phyloP scores from a whole-genome alignment of 129 eudicot species.

The Heracleum sosnowskyi region DNA sequence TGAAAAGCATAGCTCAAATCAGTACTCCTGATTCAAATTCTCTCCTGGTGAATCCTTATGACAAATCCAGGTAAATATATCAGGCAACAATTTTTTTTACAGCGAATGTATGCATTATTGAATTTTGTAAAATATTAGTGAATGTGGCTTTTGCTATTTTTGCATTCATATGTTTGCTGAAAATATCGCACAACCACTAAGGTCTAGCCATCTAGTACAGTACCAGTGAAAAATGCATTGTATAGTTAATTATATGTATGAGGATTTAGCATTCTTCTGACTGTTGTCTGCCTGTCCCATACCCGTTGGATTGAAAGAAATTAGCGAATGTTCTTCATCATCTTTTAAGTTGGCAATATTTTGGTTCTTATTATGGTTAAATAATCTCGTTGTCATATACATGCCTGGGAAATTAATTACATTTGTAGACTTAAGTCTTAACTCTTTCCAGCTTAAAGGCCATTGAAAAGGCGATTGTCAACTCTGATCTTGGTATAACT shows the following conservation, averaged over 20 bases:
- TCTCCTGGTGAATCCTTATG: slow-evolving; percentile 77
- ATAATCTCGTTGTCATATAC: not conserved
- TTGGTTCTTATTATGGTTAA: not conserved
- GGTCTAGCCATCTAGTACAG: not conserved
- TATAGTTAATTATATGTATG: not conserved
- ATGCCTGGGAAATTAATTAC: not conserved
- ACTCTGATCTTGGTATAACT: slow-evolving; percentile 69
- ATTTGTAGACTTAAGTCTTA: not conserved
- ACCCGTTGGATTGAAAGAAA: not conserved
- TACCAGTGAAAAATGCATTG: not conserved
- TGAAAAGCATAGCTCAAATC: slow-evolving; percentile 94
- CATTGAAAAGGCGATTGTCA: slow-evolving; percentile 91
- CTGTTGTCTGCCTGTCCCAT: not conserved
- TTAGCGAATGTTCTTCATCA: not conserved
- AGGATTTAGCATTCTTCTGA: not conserved
- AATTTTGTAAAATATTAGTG: not conserved
- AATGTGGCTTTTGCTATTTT: not conserved
- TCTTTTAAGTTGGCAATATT: not conserved
- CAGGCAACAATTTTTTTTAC: not conserved
- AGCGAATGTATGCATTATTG: slow-evolving; percentile 24
- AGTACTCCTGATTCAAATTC: slow-evolving; percentile 93
- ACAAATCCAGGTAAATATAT: slow-evolving; percentile 77
- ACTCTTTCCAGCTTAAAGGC: slow-evolving; percentile 63
- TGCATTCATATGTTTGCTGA: not conserved
- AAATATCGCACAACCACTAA: not conserved